These are phyloP conservation scores for Plectranthus barbatus DNA, from an alignment of 257 asterid genomes.

Conservation along the genomic window DNA sequence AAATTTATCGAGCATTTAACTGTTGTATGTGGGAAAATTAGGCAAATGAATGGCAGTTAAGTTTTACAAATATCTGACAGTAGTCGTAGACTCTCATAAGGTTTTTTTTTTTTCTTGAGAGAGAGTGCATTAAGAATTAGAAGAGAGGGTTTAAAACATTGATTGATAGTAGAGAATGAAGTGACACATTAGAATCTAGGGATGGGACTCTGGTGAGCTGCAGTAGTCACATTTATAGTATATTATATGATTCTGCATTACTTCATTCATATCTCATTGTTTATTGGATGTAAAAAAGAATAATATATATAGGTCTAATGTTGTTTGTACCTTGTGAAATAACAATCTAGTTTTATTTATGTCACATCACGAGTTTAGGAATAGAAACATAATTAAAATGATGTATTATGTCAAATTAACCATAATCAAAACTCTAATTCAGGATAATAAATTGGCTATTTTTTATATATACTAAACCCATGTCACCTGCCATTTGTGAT, in stretches of 20 bases:
- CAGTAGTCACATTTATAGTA: background rate
- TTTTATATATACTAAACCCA: no score
- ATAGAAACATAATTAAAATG: no score
- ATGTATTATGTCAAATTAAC: no score
- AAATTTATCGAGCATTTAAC: background rate
- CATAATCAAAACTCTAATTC: no score
- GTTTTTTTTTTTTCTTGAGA: no score
- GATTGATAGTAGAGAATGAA: slow-evolving; percentile 9
- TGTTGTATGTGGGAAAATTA: slow-evolving; percentile 13
- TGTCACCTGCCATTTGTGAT: no score
- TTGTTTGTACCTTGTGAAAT: background rate
- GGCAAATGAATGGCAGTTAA: background rate
- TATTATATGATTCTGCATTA: background rate
- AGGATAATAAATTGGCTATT: no score
- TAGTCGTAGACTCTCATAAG: background rate
- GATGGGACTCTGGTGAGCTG: background rate
- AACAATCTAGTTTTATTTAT: background rate
- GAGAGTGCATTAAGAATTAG: slow-evolving; percentile 3
- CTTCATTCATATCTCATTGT: background rate
- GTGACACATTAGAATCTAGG: slow-evolving; percentile 4
- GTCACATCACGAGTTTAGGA: background rate
- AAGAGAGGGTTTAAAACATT: background rate
- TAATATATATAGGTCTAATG: background rate
- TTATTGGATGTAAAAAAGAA: background rate
- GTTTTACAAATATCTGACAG: slow-evolving; percentile 6